Conservation (phyloP, 371 early-diverging fungal genomes). For the Sporodiniella umbellata region DNA sequence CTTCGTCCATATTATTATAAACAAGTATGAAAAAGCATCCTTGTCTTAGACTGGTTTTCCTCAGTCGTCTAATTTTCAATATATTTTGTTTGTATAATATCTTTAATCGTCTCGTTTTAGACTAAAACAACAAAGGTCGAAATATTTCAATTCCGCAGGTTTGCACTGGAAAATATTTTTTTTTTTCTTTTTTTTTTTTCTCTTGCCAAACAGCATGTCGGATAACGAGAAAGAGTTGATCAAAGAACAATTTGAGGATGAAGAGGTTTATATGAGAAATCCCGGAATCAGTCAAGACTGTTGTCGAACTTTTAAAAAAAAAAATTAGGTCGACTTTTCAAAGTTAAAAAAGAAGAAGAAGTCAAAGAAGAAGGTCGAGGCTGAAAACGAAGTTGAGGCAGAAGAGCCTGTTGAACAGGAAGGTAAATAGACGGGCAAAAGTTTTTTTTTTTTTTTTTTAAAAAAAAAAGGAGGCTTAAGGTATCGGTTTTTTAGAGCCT, state of each 20-base stretch:
- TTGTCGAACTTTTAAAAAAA: background rate
- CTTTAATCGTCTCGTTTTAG: too few species aligned
- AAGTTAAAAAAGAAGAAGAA: constrained; percentile 57
- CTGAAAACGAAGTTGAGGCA: constrained; percentile 28
- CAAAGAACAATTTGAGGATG: constrained; percentile 38
- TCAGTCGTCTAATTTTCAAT: too few species aligned
- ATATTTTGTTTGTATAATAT: too few species aligned
- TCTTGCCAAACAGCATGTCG: constrained; percentile 12
- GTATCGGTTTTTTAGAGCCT: background rate
- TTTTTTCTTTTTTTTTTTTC: background rate
- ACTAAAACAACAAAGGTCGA: too few species aligned
- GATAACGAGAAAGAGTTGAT: constrained; percentile 49
- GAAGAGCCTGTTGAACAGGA: constrained; percentile 13
- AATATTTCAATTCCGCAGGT: too few species aligned
- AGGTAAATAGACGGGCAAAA: background rate
- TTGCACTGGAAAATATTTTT: background rate
- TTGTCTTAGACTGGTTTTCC: too few species aligned
- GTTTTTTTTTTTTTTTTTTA: too few species aligned
- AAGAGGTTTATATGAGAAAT: constrained; percentile 22
- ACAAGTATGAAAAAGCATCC: too few species aligned
- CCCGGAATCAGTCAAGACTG: background rate
- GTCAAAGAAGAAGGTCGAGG: constrained; percentile 54
- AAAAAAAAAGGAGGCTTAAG: background rate
- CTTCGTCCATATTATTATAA: too few species aligned
- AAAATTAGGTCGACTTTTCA: constrained; percentile 43